Conservation (phyloP, 148 eudicot genomes). For the Pharnaceum exiguum region DNA sequence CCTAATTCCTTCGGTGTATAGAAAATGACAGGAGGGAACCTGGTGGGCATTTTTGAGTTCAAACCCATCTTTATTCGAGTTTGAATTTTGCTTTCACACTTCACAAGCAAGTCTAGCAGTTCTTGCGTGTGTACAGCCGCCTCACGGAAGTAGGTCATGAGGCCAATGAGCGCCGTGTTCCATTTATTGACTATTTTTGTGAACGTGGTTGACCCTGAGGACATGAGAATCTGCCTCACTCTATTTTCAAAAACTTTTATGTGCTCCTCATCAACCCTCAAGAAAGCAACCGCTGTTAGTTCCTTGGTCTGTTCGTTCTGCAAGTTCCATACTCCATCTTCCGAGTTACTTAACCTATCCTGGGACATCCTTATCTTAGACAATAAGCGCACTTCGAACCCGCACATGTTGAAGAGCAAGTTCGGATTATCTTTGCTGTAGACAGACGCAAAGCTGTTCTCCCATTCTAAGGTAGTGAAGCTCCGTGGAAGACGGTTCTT, state of each 20-base stretch:
- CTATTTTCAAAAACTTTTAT: slow-evolving; percentile 98
- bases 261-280: slow-evolving; percentile 97
- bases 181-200: slow-evolving; percentile 97
- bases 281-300: slow-evolving; percentile 95
- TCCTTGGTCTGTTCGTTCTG: slow-evolving; percentile 99
- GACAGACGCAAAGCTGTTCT: slow-evolving; percentile 93
- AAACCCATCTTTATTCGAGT: slow-evolving; percentile 98
- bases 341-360: slow-evolving; percentile 95
- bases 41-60: slow-evolving; percentile 99
- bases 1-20: slow-evolving; percentile 99
- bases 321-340: slow-evolving; percentile 97
- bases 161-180: slow-evolving; percentile 94
- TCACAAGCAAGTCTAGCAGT: slow-evolving; percentile 85
- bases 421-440: slow-evolving; percentile 98
- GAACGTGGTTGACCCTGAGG: slow-evolving; percentile 99
- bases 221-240: slow-evolving; percentile 98
- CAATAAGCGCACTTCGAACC: slow-evolving; percentile 91
- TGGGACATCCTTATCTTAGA: slow-evolving; percentile 96
- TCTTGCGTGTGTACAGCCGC: slow-evolving; percentile 99
- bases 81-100: slow-evolving; percentile 98
- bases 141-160: slow-evolving; percentile 99
- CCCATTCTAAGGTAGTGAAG: slow-evolving; percentile 97
- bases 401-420: slow-evolving; percentile 97
- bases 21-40: slow-evolving; percentile 98
- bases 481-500: slow-evolving; percentile 98